A percentile compares a stretch with the other conserved stretches of the same genome.
These are phyloP conservation scores for Cytospora piceicola DNA, from an alignment of 2,329 filamentous ascomycete genomes.

Conservation along the genomic window DNA sequence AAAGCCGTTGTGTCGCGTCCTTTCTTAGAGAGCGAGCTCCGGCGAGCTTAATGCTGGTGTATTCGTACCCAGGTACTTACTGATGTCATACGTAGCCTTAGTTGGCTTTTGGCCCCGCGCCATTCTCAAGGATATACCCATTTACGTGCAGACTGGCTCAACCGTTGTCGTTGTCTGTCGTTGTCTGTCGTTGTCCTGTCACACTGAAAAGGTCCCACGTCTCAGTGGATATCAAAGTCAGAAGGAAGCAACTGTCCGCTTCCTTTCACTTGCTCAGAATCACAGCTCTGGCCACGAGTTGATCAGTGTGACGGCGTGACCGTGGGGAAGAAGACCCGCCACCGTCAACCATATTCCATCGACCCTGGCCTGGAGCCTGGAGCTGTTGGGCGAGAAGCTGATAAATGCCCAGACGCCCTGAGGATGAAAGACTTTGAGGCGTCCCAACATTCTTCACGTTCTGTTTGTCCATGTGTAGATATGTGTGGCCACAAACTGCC, in stretches of 20 bases:
- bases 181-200: no score
- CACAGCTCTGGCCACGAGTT: conserved; percentile 22
- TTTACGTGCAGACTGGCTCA: no score
- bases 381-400: conserved; percentile 17
- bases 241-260: not conserved
- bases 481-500: conserved; percentile 14
- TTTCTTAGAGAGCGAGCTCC: not conserved
- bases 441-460: conserved; percentile 21
- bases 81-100: not conserved
- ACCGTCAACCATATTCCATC: not conserved
- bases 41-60: not conserved
- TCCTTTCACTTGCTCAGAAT: not conserved
- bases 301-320: conserved; percentile 16
- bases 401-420: not conserved
- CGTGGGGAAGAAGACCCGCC: conserved; percentile 16
- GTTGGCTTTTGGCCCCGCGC: no score
- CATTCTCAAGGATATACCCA: not conserved
- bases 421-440: not conserved
- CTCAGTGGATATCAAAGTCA: not conserved
- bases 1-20: not conserved
- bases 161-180: no score
- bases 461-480: not conserved
- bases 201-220: no score
- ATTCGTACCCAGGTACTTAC: not conserved
- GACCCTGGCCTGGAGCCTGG: not conserved